A percentile compares a stretch with the other conserved stretches of the same genome.
Conservation (phyloP, 495 filamentous ascomycete genomes). For the Neurospora sp. region DNA sequence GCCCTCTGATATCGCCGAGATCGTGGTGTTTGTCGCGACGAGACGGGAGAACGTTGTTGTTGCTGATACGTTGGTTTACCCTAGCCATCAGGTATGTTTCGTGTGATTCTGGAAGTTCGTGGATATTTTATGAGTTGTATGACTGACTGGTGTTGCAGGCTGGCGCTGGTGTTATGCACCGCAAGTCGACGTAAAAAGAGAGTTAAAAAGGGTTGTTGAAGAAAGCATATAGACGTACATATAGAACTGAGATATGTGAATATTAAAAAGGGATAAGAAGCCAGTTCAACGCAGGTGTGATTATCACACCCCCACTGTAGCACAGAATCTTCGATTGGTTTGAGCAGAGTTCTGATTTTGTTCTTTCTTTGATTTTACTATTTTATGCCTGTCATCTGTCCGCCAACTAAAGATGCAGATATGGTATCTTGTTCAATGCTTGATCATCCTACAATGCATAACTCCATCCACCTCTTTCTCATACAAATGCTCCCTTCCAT, state of each 20-base stretch:
- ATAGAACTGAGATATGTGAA: neutral
- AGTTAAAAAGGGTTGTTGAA: neutral
- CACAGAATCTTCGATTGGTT: neutral
- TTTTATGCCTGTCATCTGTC: neutral
- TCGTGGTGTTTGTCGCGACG: slow-evolving; percentile 82
- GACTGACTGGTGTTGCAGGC: slow-evolving; percentile 16
- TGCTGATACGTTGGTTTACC: slow-evolving; percentile 85
- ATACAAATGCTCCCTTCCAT: neutral
- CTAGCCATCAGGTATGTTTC: slow-evolving; percentile 66
- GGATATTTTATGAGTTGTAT: neutral
- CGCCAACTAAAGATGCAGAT: neutral
- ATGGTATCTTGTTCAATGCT: neutral
- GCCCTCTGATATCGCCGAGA: slow-evolving; percentile 89
- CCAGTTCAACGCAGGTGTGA: neutral
- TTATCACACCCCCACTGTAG: neutral
- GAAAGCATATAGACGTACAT: neutral
- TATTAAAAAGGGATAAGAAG: neutral
- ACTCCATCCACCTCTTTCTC: neutral
- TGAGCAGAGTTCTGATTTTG: neutral
- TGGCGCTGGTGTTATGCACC: slow-evolving; percentile 27
- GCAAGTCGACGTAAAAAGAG: slow-evolving; percentile 13
- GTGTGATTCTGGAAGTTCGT: neutral
- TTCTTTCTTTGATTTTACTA: neutral
- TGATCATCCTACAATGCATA: neutral
- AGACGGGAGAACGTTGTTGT: slow-evolving; percentile 91